Conservation (phyloP, 257 asterid genomes). For the Marsdenia floribunda region DNA sequence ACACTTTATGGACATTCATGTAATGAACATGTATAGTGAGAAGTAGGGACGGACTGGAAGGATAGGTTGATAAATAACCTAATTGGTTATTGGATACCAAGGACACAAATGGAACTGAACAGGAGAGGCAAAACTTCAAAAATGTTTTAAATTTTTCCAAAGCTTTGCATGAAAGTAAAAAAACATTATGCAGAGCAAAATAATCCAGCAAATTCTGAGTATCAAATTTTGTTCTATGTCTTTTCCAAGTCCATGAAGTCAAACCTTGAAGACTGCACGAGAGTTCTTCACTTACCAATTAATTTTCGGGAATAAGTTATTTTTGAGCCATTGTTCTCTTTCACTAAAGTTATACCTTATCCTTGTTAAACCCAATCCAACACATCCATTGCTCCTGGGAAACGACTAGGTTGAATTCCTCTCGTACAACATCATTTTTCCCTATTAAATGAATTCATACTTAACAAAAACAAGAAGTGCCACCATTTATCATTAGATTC, state of each 20-base stretch:
- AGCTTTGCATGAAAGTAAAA: background rate
- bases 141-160: background rate
- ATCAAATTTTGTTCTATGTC: background rate
- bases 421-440: background rate
- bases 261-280: background rate
- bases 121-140: background rate
- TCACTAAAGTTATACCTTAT: background rate
- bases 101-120: background rate
- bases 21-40: background rate
- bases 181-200: background rate
- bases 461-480: background rate
- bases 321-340: background rate
- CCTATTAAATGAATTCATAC: background rate
- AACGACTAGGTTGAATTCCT: background rate
- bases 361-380: background rate
- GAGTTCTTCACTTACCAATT: background rate
- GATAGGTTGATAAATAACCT: background rate
- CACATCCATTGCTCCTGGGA: background rate
- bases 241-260: background rate
- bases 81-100: background rate
- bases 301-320: background rate
- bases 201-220: background rate
- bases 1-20: background rate
- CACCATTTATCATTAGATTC: background rate
- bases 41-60: background rate